Evolutionary conservation across 768 basidiomycete species (phyloP).

Genomic region (Lentinula lateritia): DNA sequence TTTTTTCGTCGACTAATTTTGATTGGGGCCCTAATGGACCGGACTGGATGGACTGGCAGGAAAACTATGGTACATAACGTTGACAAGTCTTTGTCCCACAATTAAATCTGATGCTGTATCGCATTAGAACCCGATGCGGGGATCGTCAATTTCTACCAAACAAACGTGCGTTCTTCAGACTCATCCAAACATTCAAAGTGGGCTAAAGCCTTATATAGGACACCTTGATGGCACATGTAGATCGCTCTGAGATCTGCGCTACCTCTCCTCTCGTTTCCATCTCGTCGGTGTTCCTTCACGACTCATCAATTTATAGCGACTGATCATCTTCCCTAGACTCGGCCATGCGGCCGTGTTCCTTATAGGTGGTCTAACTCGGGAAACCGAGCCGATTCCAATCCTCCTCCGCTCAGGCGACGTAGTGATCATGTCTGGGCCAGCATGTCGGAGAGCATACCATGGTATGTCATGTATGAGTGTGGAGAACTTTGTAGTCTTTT

Average conservation of each 20-base stretch:
- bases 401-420: conserved; percentile 89
- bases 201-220: conserved; percentile 40
- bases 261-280: conserved; percentile 91
- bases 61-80: conserved; percentile 64
- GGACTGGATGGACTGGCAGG: conserved; percentile 71
- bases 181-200: background rate
- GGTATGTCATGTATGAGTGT: conserved; percentile 40
- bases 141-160: conserved; percentile 94
- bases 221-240: conserved; percentile 96
- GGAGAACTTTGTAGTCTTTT: background rate
- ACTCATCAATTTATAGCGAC: background rate
- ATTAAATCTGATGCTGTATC: background rate
- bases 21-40: conserved; percentile 50
- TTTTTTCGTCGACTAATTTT: conserved; percentile 38
- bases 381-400: conserved; percentile 72
- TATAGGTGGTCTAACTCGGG: conserved; percentile 78
- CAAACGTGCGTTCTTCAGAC: conserved; percentile 35
- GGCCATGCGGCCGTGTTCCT: conserved; percentile 89
- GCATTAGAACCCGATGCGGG: conserved; percentile 86
- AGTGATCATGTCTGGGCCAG: conserved; percentile 87
- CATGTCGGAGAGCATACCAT: conserved; percentile 85
- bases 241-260: conserved; percentile 90
- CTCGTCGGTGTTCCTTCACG: conserved; percentile 51
- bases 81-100: background rate
- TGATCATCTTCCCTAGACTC: conserved; percentile 41